These are phyloP conservation scores for Begonia loranthoides DNA, from an alignment of 306 rosid species.

Conservation along the genomic window DNA sequence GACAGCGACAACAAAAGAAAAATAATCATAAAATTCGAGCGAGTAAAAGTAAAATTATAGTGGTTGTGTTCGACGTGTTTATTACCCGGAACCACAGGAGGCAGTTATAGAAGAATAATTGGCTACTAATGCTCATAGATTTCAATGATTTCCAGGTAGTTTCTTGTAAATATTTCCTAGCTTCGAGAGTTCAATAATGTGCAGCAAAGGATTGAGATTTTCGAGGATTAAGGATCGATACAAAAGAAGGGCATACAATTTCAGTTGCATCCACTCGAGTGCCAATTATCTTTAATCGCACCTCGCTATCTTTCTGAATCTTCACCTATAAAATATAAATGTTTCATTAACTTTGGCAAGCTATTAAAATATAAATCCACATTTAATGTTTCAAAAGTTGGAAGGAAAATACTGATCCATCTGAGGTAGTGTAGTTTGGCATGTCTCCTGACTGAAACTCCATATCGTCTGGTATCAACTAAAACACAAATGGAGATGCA, in stretches of 20 bases:
- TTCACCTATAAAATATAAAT: conserved; percentile 52
- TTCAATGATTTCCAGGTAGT: too few relatives aligned
- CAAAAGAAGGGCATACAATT: conserved; percentile 41
- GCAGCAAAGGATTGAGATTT: too few relatives aligned
- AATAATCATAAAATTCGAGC: too few relatives aligned
- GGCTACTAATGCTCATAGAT: too few relatives aligned
- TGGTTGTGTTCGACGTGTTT: too few relatives aligned
- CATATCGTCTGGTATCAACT: conserved; percentile 99
- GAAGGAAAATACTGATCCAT: conserved; percentile 63
- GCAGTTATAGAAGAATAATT: too few relatives aligned
- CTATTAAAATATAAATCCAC: conserved; percentile 1
- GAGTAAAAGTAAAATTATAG: too few relatives aligned
- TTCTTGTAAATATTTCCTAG: too few relatives aligned
- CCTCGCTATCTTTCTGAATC: conserved; percentile 97
- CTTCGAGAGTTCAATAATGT: too few relatives aligned
- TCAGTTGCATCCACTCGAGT: conserved; percentile 95
- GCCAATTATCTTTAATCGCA: conserved; percentile 88
- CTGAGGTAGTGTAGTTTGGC: conserved; percentile 94
- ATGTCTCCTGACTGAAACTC: conserved; percentile 91
- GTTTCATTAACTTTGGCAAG: conserved; percentile 6
- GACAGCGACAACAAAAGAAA: too few relatives aligned
- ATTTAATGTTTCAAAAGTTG: background rate
- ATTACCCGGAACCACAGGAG: too few relatives aligned
- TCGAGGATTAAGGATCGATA: too few relatives aligned
- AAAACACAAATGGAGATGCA: conserved; percentile 6